A percentile compares a stretch with the other conserved stretches of the same genome.
phyloP scores from a whole-genome alignment of 169 alveolate genomes.

The Plasmodium yoelii region DNA sequence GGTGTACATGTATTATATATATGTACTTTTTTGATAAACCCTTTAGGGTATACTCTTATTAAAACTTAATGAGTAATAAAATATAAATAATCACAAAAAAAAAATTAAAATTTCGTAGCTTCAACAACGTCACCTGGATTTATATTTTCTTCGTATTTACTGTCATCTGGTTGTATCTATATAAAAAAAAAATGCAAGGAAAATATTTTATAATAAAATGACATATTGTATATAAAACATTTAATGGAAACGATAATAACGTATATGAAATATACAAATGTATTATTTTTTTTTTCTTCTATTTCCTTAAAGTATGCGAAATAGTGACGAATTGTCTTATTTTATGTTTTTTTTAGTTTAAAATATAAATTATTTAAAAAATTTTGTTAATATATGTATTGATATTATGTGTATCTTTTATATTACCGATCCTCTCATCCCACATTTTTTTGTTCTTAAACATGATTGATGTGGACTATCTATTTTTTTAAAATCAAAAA shows the following conservation, averaged over 20 bases:
- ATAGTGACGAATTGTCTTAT: no score
- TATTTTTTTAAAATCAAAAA: conserved; percentile 52
- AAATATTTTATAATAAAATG: background rate
- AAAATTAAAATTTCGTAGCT: conserved; percentile 54
- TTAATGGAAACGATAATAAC: background rate
- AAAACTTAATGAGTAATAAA: no score
- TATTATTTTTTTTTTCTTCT: no score
- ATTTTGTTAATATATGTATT: background rate
- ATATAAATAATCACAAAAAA: no score
- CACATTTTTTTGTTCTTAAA: conserved; percentile 43
- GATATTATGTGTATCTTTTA: background rate
- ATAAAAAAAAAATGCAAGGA: background rate
- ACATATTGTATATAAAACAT: background rate
- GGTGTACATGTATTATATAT: no score
- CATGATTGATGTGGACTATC: conserved; percentile 56
- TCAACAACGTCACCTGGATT: conserved; percentile 71
- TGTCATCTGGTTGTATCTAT: conserved; percentile 71
- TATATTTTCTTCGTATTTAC: conserved; percentile 46
- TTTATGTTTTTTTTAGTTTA: no score
- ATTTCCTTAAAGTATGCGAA: no score
- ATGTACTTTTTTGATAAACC: no score
- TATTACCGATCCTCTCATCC: conserved; percentile 68
- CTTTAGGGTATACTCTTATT: no score
- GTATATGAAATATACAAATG: no score
- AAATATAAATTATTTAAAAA: no score